Percentiles rank a stretch among this genome's conserved stretches.
phyloP scores from a whole-genome alignment of 2,329 filamentous ascomycete genomes.

The Hypoxylon sp. region DNA sequence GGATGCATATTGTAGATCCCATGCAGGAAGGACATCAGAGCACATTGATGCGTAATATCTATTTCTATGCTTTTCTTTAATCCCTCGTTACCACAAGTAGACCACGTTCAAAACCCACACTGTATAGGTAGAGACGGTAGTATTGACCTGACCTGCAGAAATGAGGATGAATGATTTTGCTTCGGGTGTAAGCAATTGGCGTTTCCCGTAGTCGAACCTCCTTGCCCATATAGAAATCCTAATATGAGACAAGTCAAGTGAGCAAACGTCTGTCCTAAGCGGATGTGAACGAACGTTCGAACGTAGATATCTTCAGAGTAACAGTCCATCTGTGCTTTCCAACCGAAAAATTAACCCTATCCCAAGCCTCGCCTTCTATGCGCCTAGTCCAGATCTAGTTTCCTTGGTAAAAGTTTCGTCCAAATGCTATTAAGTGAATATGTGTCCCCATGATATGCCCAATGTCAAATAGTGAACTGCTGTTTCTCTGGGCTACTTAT shows the following conservation, averaged over 20 bases:
- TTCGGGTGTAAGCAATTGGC: slow-evolving; percentile 12
- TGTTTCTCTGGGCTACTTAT: neutral
- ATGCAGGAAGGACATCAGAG: slow-evolving; percentile 19
- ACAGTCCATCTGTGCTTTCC: slow-evolving; percentile 8
- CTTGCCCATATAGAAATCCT: neutral
- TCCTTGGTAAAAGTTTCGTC: neutral
- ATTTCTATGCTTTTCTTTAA: slow-evolving; percentile 18
- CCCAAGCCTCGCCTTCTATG: neutral
- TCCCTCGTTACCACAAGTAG: neutral
- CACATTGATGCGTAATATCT: slow-evolving; percentile 17
- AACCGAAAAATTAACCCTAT: slow-evolving; percentile 14
- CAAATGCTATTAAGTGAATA: slow-evolving; percentile 12
- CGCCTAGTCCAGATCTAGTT: neutral
- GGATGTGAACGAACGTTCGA: slow-evolving; percentile 29
- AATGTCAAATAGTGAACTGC: slow-evolving; percentile 1
- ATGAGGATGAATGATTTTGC: slow-evolving; percentile 3
- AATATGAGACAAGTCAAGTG: slow-evolving; percentile 5
- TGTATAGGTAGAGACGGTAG: neutral
- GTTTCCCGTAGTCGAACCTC: neutral
- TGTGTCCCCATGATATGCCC: slow-evolving; percentile 2
- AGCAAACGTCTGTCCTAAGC: neutral
- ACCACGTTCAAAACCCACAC: neutral
- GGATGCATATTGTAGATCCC: slow-evolving; percentile 26
- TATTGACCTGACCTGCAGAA: neutral
- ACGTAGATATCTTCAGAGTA: slow-evolving; percentile 25